Base-by-base conservation (phyloP, 2,329 filamentous ascomycete genomes). In the Daldinia sp. region DNA sequence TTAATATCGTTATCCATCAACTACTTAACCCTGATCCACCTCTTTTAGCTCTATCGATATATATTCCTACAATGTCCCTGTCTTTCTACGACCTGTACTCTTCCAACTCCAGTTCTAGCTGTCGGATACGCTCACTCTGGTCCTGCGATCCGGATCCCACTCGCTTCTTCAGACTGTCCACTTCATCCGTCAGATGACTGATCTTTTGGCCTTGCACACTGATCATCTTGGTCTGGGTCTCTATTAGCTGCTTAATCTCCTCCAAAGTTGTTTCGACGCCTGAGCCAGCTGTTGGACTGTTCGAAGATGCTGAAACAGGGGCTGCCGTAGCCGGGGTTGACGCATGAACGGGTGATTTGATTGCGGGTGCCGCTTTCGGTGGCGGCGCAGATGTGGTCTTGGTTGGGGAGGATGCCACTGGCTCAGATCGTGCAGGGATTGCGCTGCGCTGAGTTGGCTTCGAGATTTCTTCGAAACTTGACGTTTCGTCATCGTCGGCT, bases 381-480 rank as follows among this genome's bases (percentile, higher is more conserved):
- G 67, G 76, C 9, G 79, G 78, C 23, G 83, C 84, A 28, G 79
- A 78, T 20, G 78, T 75, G 3, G 79, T 77, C 67, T 76, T 78
- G n/a, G 77, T 78, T 12, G 78, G 77, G 5, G 73, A 72, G 33
- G 70, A 60, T 3, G 73, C 68, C 50, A 70, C 74, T 7, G 73
- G 61, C 59, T 76, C 76, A 33, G 78, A 73, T 33, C 60, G 76
- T 65, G 76, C 71, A 41, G 78, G 76, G 37, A 72, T 63, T 48
- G 81, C 75, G 23, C 82, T 82, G 53, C 92, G 90, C 74, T 93
- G 91, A 10, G 88, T 82, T 20, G 93, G 92, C 77, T 93, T 93
- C 35, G 91, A 81, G 35, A 96, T 87, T 77, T 97, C 93, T 78
- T 98, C 94, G 73, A 98, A 98, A 81, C 91, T 93, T 0, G 93